Base-by-base conservation (phyloP, 2,329 filamentous ascomycete species). In the Exophiala mesophila region DNA sequence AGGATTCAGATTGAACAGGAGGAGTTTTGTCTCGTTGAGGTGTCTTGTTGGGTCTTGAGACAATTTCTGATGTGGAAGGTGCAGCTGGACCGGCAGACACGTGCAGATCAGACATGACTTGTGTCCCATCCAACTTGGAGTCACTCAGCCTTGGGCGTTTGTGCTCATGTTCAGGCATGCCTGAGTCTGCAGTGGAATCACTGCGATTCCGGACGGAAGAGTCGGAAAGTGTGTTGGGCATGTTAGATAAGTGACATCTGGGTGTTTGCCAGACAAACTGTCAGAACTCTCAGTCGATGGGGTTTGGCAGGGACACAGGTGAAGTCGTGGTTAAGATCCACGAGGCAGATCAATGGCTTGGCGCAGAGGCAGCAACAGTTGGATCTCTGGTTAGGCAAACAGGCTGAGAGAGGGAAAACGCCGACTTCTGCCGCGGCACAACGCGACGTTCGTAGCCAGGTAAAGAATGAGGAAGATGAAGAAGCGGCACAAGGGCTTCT, bases 81-180 rank as follows among this genome's bases (percentile, higher is more conserved):
- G 47, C 47, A 29, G 12, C 23, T 12, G 47, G 24, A 32, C 30
- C 29, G 17, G 34, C 7, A 8, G 31, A 42, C 19, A 33, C 35
- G 10, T 50, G 43, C 24, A 45, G 41, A 36, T 50, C 50, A 9
- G 47, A 50, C 46, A 50, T 45, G 44, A 47, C 36, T 30, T 44
- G 45, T 8, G 40, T 41, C 36, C 32, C 45, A 39, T 51, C 50
- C 47, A 44, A 38, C 36, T 50, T 44, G 19, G 42, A 41, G 16
- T 52, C 51, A 41, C 51, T 54, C 51, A 54, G 45, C 40, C 53
- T 49, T 28, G 53, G 53, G 34, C 53, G 52, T 37, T 56, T 56
- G 43, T 53, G 49, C 36, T 56, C 53, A 44, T 56, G 53, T 39
- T 52, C 44, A 23, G 53, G 50, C 41, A 56, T 32, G 31, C 50